Percentiles rank a stretch among this genome's conserved stretches.
Evolutionary conservation across 2,329 filamentous ascomycete genomes (phyloP).

Genomic region (Geosmithia morbida): DNA sequence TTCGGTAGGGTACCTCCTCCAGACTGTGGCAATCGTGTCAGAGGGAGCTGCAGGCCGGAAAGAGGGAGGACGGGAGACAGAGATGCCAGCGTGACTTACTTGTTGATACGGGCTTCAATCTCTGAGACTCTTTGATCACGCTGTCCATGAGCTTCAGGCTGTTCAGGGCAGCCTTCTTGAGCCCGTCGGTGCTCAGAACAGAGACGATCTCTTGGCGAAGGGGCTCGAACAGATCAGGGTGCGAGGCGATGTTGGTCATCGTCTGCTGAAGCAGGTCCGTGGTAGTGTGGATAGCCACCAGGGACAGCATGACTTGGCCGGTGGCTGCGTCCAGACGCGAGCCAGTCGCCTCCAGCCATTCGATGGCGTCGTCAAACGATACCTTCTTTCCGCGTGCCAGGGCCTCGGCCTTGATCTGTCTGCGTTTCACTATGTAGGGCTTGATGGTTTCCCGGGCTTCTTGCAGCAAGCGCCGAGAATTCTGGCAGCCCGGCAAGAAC

Average conservation of each 20-base stretch:
- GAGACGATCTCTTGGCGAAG: constrained; percentile 24
- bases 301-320: constrained; percentile 12
- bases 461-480: constrained; percentile 8
- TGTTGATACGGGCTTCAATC: constrained; percentile 8
- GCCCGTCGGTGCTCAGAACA: constrained; percentile 4
- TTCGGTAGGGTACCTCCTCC: background rate
- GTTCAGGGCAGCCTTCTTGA: constrained; percentile 8
- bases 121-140: constrained; percentile 11
- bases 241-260: constrained; percentile 19
- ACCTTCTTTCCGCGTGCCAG: constrained; percentile 19
- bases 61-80: too few relatives aligned
- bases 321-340: constrained; percentile 12
- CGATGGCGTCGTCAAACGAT: constrained; percentile 31
- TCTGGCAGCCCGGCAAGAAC: constrained; percentile 20
- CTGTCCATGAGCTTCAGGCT: constrained; percentile 11
- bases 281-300: constrained; percentile 40
- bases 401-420: constrained; percentile 19
- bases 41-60: too few relatives aligned
- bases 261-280: constrained; percentile 11
- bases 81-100: constrained; percentile 4
- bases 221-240: constrained; percentile 17
- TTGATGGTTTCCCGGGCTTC: constrained; percentile 2
- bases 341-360: constrained; percentile 31
- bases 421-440: constrained; percentile 29
- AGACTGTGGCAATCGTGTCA: too few relatives aligned